Evolutionary conservation across 177 flowering plant genomes (phyloP).

Genomic region (Vitis hybrid): DNA sequence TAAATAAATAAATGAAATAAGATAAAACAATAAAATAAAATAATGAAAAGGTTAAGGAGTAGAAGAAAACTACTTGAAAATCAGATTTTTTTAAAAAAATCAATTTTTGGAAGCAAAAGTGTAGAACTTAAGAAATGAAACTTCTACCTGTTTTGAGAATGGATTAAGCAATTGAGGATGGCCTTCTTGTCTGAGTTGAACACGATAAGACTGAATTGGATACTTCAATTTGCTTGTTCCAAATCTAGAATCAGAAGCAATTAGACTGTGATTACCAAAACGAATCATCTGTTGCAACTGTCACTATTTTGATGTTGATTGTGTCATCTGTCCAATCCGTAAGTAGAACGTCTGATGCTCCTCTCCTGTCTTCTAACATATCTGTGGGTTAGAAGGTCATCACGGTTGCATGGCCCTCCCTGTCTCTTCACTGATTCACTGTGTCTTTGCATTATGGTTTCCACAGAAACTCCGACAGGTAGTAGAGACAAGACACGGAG

Average conservation of each 20-base stretch:
- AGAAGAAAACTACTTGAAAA: no score
- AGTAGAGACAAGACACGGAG: slow-evolving; percentile 82
- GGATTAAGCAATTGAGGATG: slow-evolving; percentile 72
- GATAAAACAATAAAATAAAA: no score
- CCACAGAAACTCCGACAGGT: slow-evolving; percentile 90
- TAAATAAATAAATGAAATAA: no score
- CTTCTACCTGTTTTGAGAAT: no score
- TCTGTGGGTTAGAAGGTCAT: slow-evolving; percentile 88
- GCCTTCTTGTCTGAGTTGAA: slow-evolving; percentile 90
- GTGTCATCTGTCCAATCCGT: slow-evolving; percentile 86
- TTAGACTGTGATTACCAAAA: slow-evolving; percentile 74
- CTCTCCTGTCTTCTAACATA: slow-evolving; percentile 92
- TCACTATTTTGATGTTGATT: slow-evolving; percentile 76
- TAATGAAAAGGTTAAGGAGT: no score
- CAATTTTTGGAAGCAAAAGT: no score
- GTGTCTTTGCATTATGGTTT: slow-evolving; percentile 96
- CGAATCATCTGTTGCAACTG: slow-evolving; percentile 98
- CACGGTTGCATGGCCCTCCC: slow-evolving; percentile 89
- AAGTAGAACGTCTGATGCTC: slow-evolving; percentile 74
- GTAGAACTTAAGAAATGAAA: no score
- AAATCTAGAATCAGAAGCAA: slow-evolving; percentile 83
- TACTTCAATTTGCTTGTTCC: slow-evolving; percentile 90
- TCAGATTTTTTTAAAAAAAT: no score
- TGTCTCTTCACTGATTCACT: slow-evolving; percentile 80
- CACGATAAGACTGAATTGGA: slow-evolving; percentile 82